Base-by-base conservation (phyloP, 2,329 filamentous ascomycete species). In the Xylaria sp. region DNA sequence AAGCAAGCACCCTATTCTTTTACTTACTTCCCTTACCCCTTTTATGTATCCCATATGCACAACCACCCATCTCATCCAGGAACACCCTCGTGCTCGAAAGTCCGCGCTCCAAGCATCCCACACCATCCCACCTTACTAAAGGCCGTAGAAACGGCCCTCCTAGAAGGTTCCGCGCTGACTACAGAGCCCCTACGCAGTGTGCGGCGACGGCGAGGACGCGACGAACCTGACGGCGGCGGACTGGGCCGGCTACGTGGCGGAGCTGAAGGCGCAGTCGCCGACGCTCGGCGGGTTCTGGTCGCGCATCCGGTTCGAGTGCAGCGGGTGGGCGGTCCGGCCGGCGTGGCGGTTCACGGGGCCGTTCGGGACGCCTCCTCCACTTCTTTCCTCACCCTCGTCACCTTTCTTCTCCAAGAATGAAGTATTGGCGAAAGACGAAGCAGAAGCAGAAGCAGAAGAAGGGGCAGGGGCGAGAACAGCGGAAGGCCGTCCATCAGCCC, bases 311-410 rank as follows among this genome's bases (percentile, higher is more conserved):
- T 57, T 78, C 7, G 53, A 63, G 5, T 81, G 78, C 66, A 63
- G 68, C 0, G 71, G 71, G 3, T 74, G 77, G 66, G 58, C 29
- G 1, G 62, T 75, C 21, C 66, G 69, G 1, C 68, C 77, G 6
- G 70, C 67, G 52, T 78, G 72, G 71, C 62, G 69, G n/a, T 79
- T 76, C 64, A 60, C 62, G 2, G 69, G 74, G 58, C 63, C 62
- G 47, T 62, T 51, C 26, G 51, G 49, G n/a, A 63, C 58, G 8
- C 56, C 55, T 1, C n/a, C 17, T n/a, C 45, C 26, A 2, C 44
- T 70, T 11, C 11, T n/a, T 6, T 34, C 16, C 9, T 34, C 29
- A 7, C 16, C 29, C 40, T 13, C 17, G 7, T 20, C 48, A 21
- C 7, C 45, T 17, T 2, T 20, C 39, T 9, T 22, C n/a, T 16